Percentiles rank a stretch among this genome's conserved stretches.
These are phyloP conservation scores for Diplodia intermedia DNA, from an alignment of 2,329 filamentous ascomycete species.

Conservation along the genomic window DNA sequence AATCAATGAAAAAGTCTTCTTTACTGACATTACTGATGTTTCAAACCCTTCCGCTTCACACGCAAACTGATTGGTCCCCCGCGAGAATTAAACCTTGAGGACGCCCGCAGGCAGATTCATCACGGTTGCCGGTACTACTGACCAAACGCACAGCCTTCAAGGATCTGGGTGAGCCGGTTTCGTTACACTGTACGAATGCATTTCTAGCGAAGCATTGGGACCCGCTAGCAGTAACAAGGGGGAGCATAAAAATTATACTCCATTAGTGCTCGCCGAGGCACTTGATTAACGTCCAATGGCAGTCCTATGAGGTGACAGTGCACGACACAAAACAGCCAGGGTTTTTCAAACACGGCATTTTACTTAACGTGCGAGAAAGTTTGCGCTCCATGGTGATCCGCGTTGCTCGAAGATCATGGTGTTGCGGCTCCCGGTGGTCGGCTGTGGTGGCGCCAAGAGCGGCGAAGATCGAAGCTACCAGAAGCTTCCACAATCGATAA, in stretches of 20 bases:
- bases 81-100: not conserved
- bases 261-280: not conserved
- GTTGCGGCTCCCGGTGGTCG: constrained; percentile 17
- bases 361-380: not conserved
- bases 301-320: not conserved
- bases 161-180: not conserved
- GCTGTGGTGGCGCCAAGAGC: constrained; percentile 9
- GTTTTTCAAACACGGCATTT: not conserved
- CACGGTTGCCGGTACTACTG: not conserved
- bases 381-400: constrained; percentile 11
- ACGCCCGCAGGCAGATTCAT: not conserved
- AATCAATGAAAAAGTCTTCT: constrained; percentile 24
- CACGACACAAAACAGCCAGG: not conserved
- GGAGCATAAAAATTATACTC: not conserved
- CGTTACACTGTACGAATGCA: not conserved
- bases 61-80: not conserved
- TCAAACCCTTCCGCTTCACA: not conserved
- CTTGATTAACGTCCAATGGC: not conserved
- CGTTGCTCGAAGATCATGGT: constrained; percentile 16
- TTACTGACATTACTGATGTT: constrained; percentile 9
- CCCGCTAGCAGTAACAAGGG: not conserved
- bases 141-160: not conserved
- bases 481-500: constrained; percentile 31
- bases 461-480: constrained; percentile 30
- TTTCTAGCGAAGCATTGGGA: not conserved